Conservation (phyloP, 2,329 filamentous ascomycete species). For the Penicillium rolfsii region DNA sequence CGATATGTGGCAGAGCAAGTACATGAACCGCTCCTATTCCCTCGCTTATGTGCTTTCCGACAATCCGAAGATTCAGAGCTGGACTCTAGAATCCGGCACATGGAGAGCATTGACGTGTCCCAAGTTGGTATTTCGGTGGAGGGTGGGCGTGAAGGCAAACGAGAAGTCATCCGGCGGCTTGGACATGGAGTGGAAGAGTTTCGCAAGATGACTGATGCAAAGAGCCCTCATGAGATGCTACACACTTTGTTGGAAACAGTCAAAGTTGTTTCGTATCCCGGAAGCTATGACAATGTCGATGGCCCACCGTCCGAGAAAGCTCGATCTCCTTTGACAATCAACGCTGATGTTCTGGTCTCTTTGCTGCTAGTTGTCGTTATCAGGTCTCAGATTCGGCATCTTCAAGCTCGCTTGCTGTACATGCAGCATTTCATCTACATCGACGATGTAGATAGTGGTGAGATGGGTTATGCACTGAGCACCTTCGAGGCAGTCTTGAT, state of each 20-base stretch:
- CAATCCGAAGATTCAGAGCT: slow-evolving; percentile 82
- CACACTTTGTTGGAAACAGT: slow-evolving; percentile 77
- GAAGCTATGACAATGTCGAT: slow-evolving; percentile 45
- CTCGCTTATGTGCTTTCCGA: slow-evolving; percentile 75
- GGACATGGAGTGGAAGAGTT: slow-evolving; percentile 84
- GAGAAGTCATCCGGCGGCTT: slow-evolving; percentile 76
- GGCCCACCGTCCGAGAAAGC: slow-evolving; percentile 56
- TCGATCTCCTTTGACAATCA: slow-evolving; percentile 64
- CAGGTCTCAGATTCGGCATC: slow-evolving; percentile 79
- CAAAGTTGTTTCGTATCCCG: slow-evolving; percentile 76
- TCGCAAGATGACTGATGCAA: slow-evolving; percentile 76
- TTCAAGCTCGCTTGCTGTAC: slow-evolving; percentile 88
- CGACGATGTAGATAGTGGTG: slow-evolving; percentile 93
- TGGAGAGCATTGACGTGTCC: slow-evolving; percentile 91
- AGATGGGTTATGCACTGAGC: slow-evolving; percentile 93
- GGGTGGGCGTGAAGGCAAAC: slow-evolving; percentile 75
- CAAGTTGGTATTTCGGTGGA: slow-evolving; percentile 89
- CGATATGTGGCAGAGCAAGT: slow-evolving; percentile 92
- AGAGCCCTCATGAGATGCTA: slow-evolving; percentile 87
- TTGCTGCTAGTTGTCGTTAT: slow-evolving; percentile 91
- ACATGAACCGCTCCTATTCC: slow-evolving; percentile 81
- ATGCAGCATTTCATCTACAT: slow-evolving; percentile 98
- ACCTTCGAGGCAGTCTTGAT: slow-evolving; percentile 93
- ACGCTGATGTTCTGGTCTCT: slow-evolving; percentile 92
- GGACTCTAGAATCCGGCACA: slow-evolving; percentile 86